Evolutionary conservation across 257 asterid species (phyloP).

Genomic region (Lantana camara): DNA sequence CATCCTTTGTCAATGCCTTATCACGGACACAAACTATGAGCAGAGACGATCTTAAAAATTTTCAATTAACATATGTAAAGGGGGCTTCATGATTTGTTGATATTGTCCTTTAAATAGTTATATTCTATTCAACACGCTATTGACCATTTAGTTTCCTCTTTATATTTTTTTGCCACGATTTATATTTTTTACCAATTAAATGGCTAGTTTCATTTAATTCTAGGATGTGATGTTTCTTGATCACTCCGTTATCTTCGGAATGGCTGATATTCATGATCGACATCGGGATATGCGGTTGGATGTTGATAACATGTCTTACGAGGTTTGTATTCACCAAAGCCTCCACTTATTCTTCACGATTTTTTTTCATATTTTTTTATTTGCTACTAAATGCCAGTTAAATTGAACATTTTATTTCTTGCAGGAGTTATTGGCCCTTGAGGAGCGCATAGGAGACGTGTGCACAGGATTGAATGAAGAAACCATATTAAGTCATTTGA

Average conservation of each 20-base stretch:
- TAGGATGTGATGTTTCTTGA: slow-evolving; percentile 66
- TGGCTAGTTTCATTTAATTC: slow-evolving; percentile 5
- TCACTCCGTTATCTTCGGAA: slow-evolving; percentile 55
- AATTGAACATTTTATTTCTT: neutral
- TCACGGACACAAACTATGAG: neutral
- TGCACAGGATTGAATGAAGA: slow-evolving; percentile 72
- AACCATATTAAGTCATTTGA: slow-evolving; percentile 45
- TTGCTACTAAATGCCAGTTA: slow-evolving; percentile 3
- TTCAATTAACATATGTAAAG: too few relatives aligned
- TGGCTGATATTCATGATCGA: slow-evolving; percentile 57
- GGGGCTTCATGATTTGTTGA: too few relatives aligned
- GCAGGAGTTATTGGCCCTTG: slow-evolving; percentile 72
- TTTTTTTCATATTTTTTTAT: neutral
- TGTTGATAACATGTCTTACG: slow-evolving; percentile 77
- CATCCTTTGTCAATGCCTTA: neutral
- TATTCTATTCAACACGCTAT: slow-evolving; percentile 8
- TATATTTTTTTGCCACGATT: neutral
- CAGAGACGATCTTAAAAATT: too few relatives aligned
- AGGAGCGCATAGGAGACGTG: slow-evolving; percentile 71
- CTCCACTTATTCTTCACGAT: too few relatives aligned
- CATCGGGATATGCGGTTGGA: slow-evolving; percentile 75
- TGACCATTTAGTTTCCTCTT: too few relatives aligned
- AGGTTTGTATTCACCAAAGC: slow-evolving; percentile 43
- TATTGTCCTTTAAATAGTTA: neutral
- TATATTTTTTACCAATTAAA: slow-evolving; percentile 9